phyloP scores from a whole-genome alignment of 2,329 filamentous ascomycete species.

The Neoscytalidium dimidiatum region DNA sequence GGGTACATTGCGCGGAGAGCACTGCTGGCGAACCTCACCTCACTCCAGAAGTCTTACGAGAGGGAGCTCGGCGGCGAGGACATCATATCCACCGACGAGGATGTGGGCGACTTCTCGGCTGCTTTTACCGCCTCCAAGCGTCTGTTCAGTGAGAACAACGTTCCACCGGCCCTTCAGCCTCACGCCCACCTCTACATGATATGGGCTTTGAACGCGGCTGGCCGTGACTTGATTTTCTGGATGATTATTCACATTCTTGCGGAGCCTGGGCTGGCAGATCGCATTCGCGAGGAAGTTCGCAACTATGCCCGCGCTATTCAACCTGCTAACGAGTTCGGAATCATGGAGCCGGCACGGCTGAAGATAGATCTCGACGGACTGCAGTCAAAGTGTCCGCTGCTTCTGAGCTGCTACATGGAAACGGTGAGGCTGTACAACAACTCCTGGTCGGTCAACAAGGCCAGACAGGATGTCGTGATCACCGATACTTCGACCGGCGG shows the following conservation, averaged over 20 bases:
- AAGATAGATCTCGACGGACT: slow-evolving; percentile 37
- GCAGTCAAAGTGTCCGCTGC: slow-evolving; percentile 34
- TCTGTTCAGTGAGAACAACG: background rate
- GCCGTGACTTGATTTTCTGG: slow-evolving; percentile 51
- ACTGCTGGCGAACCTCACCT: slow-evolving; percentile 27
- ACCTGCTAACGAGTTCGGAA: slow-evolving; percentile 31
- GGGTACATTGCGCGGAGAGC: slow-evolving; percentile 45
- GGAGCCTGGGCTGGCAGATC: slow-evolving; percentile 25
- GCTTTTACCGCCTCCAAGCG: slow-evolving; percentile 32
- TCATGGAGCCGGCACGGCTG: slow-evolving; percentile 35
- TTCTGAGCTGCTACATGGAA: slow-evolving; percentile 42
- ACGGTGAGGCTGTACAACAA: slow-evolving; percentile 38
- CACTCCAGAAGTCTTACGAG: slow-evolving; percentile 35
- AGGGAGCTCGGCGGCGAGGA: slow-evolving; percentile 31
- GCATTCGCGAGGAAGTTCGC: slow-evolving; percentile 37
- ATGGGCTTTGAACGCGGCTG: slow-evolving; percentile 53
- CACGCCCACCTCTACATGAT: slow-evolving; percentile 50
- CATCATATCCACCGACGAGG: slow-evolving; percentile 29
- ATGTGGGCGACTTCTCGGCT: slow-evolving; percentile 36
- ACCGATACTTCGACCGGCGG: slow-evolving; percentile 31
- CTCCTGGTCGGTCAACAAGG: slow-evolving; percentile 37
- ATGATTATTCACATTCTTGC: slow-evolving; percentile 38
- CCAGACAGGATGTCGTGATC: slow-evolving; percentile 37
- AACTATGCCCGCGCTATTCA: slow-evolving; percentile 32
- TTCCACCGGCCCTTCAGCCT: slow-evolving; percentile 30